Evolutionary conservation across 768 basidiomycete genomes (phyloP).

Genomic region (Leucocoprinus birnbaumii): DNA sequence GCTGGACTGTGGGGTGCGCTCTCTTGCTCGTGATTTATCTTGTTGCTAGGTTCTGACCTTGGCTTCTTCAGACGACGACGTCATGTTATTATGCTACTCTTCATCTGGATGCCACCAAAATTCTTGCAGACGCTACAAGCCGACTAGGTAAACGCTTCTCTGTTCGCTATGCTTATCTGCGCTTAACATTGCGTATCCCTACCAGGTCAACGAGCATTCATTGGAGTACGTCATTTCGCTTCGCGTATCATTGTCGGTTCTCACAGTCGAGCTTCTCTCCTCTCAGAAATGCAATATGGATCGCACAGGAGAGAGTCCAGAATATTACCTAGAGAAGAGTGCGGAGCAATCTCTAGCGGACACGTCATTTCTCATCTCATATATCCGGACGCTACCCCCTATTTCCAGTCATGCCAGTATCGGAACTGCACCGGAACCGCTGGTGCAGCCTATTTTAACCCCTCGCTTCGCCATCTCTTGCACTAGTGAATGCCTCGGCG

Average conservation of each 20-base stretch:
- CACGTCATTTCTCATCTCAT: constrained; percentile 61
- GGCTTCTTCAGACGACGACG: constrained; percentile 72
- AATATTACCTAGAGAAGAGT: constrained; percentile 68
- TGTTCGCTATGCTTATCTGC: not conserved
- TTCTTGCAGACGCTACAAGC: constrained; percentile 74
- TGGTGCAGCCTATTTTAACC: constrained; percentile 89
- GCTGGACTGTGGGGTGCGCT: constrained; percentile 72
- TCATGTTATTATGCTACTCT: constrained; percentile 89
- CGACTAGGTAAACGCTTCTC: constrained; percentile 35
- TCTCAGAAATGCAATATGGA: constrained; percentile 89
- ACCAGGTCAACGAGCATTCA: constrained; percentile 77
- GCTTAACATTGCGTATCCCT: not conserved
- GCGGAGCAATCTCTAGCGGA: constrained; percentile 52
- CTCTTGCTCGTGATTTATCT: constrained; percentile 10
- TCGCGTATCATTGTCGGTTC: not conserved
- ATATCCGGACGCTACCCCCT: constrained; percentile 60
- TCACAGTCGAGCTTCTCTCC: too few species aligned
- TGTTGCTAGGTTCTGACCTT: not conserved
- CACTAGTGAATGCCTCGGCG: constrained; percentile 60
- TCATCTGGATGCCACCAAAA: constrained; percentile 78
- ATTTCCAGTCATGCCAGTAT: constrained; percentile 22
- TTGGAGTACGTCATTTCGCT: constrained; percentile 58
- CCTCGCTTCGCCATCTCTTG: constrained; percentile 97
- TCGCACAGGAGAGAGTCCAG: constrained; percentile 48
- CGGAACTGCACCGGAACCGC: constrained; percentile 34